A percentile compares a stretch with the other conserved stretches of the same genome.
These are phyloP conservation scores for Cryptococcus hybrid DNA, from an alignment of 1,284 basidiomycete genomes.

Conservation along the genomic window DNA sequence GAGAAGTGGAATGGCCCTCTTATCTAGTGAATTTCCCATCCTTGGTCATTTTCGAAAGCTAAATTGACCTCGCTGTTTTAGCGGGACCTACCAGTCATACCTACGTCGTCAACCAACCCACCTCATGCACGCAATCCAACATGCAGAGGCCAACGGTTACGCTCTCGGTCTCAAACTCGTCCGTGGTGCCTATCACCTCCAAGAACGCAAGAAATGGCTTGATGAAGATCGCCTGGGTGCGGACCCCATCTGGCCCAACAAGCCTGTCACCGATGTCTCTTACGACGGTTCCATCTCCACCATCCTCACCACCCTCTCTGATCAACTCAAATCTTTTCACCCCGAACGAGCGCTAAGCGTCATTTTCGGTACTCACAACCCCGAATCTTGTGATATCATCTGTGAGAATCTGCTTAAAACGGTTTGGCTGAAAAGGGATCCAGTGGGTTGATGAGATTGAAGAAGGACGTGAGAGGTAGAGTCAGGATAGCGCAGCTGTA, in stretches of 20 bases:
- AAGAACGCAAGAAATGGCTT: constrained; percentile 58
- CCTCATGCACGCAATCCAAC: constrained; percentile 64
- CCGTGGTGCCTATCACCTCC: constrained; percentile 85
- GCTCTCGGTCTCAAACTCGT: constrained; percentile 91
- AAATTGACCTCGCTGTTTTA: no score
- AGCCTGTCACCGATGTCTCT: constrained; percentile 70
- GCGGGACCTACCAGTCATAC: constrained; percentile 80
- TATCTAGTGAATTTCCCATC: constrained; percentile 40
- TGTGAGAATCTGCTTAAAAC: constrained; percentile 60
- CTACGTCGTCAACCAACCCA: constrained; percentile 63
- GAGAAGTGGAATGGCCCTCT: constrained; percentile 32
- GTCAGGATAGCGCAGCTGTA: constrained; percentile 79
- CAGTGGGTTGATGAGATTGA: constrained; percentile 36
- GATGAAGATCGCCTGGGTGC: constrained; percentile 36
- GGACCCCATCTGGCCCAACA: constrained; percentile 53
- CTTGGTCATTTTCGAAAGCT: no score
- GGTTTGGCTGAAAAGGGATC: constrained; percentile 55
- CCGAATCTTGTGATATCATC: constrained; percentile 62
- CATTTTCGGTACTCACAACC: constrained; percentile 85
- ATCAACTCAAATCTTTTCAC: constrained; percentile 50
- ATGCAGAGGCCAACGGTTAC: constrained; percentile 69
- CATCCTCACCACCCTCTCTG: constrained; percentile 62
- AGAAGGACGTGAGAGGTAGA: constrained; percentile 62
- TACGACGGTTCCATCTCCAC: constrained; percentile 68
- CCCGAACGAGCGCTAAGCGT: constrained; percentile 60